Base-by-base conservation (phyloP, 2,329 filamentous ascomycete species). In the Monosporascus sp. region DNA sequence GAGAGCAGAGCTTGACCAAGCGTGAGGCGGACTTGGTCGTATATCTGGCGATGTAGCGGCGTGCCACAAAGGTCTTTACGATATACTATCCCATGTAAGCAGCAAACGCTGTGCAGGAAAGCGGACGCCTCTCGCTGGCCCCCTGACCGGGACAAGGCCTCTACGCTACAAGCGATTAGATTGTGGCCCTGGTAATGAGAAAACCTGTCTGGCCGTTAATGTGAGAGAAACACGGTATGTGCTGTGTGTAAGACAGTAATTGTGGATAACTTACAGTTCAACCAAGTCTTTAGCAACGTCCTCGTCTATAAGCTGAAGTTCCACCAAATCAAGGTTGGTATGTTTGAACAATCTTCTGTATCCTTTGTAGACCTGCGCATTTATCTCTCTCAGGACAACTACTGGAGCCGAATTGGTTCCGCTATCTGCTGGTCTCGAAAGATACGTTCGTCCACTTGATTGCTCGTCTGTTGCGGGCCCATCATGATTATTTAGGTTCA, bases 101-200 rank as follows among this genome's bases (percentile, higher is more conserved):
- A 74, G 55, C 72, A 73, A 1, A 72, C 71, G 22, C 69, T 68
- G 45, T 70, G 70, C 11, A 74, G 57, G 51, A 74, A 74, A 1
- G 72, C 68, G 0, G 72, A 74, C 3, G 66, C 62, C 17, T 63
- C 62, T 4, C 67, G 66, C 17, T 67, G 52, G 7, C 65, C 65
- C 0, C 60, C 84, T 1, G 60, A 67, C 3, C 53, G 52, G 27
- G 53, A 55, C 25, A 67, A 38, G 8, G 67, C 65, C 11, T 63
- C 60, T 22, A 53, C 43, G 27, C 50, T 56, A 39, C 64, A 64
- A n/a, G 60, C 63, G 8, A 66, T 55, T 6, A 68, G 57, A 24
- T 59, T 61, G 18, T 67, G 65, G 18, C 65, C 58, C 49, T 68
- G 66, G 27, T 67, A 52, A 43, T 60, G 63, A 31, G 64, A 55